Conservation (phyloP, 192 early-diverging fungal species). For the Jimgerdemannia lactiflua region DNA sequence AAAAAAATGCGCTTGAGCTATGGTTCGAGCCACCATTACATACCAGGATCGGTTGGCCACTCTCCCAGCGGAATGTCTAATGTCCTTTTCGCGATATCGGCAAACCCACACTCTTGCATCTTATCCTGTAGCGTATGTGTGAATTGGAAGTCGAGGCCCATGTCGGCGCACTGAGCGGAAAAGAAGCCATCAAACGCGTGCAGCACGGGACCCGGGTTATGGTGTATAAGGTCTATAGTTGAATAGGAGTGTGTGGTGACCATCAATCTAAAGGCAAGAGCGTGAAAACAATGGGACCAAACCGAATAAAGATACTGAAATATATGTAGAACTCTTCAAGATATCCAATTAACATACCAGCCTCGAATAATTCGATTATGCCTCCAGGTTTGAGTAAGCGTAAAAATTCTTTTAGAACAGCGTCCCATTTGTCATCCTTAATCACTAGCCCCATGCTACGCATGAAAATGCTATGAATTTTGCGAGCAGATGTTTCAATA, state of each 20-base stretch:
- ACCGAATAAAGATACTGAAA: too few relatives aligned
- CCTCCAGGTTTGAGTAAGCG: constrained; percentile 29
- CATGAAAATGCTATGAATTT: constrained; percentile 17
- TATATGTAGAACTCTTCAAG: background rate
- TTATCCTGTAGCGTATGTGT: constrained; percentile 7
- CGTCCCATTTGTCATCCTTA: constrained; percentile 19
- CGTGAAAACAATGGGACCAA: too few relatives aligned
- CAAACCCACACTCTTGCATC: constrained; percentile 18
- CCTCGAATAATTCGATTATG: constrained; percentile 26
- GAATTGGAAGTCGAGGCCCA: constrained; percentile 13
- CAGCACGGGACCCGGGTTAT: constrained; percentile 33
- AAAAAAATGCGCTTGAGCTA: too few relatives aligned
- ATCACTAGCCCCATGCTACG: constrained; percentile 25
- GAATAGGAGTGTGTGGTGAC: too few relatives aligned
- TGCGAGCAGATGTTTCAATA: too few relatives aligned
- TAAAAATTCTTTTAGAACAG: constrained; percentile 24
- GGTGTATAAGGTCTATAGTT: constrained; percentile 18
- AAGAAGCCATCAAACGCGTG: constrained; percentile 19
- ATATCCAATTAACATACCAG: constrained; percentile 7
- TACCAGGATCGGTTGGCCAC: constrained; percentile 33
- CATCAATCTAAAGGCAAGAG: too few relatives aligned
- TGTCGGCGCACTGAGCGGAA: constrained; percentile 11
- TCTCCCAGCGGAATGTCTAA: constrained; percentile 37
- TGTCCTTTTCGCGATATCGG: constrained; percentile 8
- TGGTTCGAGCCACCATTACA: background rate